Conservation (phyloP, 2,329 filamentous ascomycete species). For the Thielaviopsis populi region DNA sequence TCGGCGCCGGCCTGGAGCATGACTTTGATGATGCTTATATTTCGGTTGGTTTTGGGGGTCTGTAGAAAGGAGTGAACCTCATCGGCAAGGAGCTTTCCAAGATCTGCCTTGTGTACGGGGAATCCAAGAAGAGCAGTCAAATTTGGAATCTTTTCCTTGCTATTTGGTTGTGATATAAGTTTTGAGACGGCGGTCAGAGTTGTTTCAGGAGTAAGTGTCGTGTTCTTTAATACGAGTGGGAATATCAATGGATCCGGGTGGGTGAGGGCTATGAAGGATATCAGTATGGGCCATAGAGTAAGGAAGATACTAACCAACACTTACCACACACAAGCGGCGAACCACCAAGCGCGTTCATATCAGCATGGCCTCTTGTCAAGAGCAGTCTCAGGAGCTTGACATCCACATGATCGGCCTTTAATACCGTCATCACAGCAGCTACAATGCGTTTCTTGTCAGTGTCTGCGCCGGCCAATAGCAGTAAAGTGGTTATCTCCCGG, state of each 20-base stretch:
- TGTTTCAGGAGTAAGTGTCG: conserved; percentile 31
- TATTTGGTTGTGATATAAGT: conserved; percentile 31
- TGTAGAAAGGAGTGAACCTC: conserved; percentile 35
- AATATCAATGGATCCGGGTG: conserved; percentile 35
- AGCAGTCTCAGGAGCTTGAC: conserved; percentile 34
- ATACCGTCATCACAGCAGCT: conserved; percentile 28
- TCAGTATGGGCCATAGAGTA: conserved; percentile 15
- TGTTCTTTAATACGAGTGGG: conserved; percentile 32
- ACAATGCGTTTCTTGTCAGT: conserved; percentile 30
- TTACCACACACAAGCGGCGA: conserved; percentile 28
- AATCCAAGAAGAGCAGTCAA: conserved; percentile 33
- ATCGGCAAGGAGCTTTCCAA: conserved; percentile 33
- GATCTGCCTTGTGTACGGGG: conserved; percentile 27
- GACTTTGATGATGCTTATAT: conserved; percentile 30
- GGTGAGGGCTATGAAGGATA: conserved; percentile 24
- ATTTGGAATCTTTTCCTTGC: conserved; percentile 34
- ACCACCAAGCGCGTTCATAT: conserved; percentile 36
- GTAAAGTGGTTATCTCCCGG: conserved; percentile 32
- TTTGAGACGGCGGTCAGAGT: conserved; percentile 30
- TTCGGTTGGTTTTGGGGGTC: conserved; percentile 25
- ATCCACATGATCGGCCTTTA: conserved; percentile 35
- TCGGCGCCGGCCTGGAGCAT: conserved; percentile 39
- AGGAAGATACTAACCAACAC: conserved; percentile 2
- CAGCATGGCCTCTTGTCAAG: conserved; percentile 36
- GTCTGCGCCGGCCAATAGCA: conserved; percentile 33